phyloP scores from a whole-genome alignment of 2,329 filamentous ascomycete genomes.

The Plenodomus lindquistii region DNA sequence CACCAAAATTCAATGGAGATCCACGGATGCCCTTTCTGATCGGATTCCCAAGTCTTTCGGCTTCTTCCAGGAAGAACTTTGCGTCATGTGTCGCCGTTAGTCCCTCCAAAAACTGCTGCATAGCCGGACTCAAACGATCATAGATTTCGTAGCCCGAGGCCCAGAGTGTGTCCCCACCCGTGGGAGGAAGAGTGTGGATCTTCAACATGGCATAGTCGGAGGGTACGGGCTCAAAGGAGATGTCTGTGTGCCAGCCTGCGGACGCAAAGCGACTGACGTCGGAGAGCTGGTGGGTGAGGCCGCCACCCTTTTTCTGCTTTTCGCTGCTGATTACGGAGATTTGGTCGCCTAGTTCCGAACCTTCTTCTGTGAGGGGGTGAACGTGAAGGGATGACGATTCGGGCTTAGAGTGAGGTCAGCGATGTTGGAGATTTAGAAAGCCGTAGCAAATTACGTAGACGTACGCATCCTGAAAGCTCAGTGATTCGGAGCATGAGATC shows the following conservation, averaged over 20 bases:
- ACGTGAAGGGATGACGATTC: conserved; percentile 32
- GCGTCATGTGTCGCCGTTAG: conserved; percentile 52
- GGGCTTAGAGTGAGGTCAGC: conserved; percentile 20
- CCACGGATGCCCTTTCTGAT: conserved; percentile 44
- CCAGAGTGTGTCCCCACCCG: conserved; percentile 44
- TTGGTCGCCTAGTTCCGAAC: conserved; percentile 44
- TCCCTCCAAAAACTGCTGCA: conserved; percentile 53
- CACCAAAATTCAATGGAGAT: conserved; percentile 59
- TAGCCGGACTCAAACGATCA: conserved; percentile 54
- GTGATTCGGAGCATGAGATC: conserved; percentile 64
- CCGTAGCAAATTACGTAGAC: conserved; percentile 46
- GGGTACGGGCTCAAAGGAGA: conserved; percentile 47
- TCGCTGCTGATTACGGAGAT: conserved; percentile 47
- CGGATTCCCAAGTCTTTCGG: conserved; percentile 30
- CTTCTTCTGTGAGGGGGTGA: conserved; percentile 52
- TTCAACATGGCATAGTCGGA: conserved; percentile 47
- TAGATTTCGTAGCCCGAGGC: conserved; percentile 52
- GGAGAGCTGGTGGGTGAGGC: conserved; percentile 50
- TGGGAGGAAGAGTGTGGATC: conserved; percentile 39
- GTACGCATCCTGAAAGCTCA: conserved; percentile 58
- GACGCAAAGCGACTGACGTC: conserved; percentile 45
- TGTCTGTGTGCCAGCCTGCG: conserved; percentile 58
- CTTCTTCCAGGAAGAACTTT: conserved; percentile 35
- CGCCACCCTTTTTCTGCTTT: conserved; percentile 36
- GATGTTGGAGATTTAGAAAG: too few relatives aligned